Base-by-base conservation (phyloP, 1,139 yeast genomes). In the Hanseniaspora gamundiae region DNA sequence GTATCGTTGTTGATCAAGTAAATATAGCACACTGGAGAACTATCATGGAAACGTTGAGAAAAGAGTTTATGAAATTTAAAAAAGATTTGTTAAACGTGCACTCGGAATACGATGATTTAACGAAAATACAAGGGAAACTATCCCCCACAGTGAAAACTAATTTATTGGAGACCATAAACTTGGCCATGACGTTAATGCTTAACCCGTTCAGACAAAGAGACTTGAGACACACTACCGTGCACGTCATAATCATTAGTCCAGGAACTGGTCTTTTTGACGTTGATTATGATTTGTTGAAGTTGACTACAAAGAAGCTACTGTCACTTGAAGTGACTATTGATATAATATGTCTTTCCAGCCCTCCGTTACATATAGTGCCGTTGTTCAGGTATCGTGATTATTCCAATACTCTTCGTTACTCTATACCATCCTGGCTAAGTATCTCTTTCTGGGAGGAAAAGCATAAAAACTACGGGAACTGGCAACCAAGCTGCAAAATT, bases 1-100 rank as follows among this genome's bases (percentile, higher is more conserved):
- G 97, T 43, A 95, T 91, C 14, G 98, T 91, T 2, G 96, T 91
- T 1, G 98, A 93, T 60, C 95, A 88, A 59, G 93, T 86, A 8
- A 86, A 82, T 54, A 83, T 86, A 39, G 73, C 80, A 35, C 78
- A 76, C 50, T 93, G 98, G 98, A 83, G 78, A 48, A 80, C 82
- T 51, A 88, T 91, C 45, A 87, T 93, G 96, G 85, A 85, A 20
- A 79, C 81, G 4, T 65, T 93, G 45, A 67, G 97, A 46, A 69
- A 78, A 33, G 98, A 93, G 57, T 88, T 91, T 64, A 80, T 91
- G 39, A 77, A 78, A 47, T 86, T 91, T 57, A 80, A 81, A 50
- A 67, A 80, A 48, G 95, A 86, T 51, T 80, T 88, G 52, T 61
- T 83, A 40, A 68, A 73, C 41, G 64, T 65, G 21, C 65, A 65